These are phyloP conservation scores for Aspergillus pseudoviridinutans DNA, from an alignment of 2,329 filamentous ascomycete genomes.

Conservation along the genomic window DNA sequence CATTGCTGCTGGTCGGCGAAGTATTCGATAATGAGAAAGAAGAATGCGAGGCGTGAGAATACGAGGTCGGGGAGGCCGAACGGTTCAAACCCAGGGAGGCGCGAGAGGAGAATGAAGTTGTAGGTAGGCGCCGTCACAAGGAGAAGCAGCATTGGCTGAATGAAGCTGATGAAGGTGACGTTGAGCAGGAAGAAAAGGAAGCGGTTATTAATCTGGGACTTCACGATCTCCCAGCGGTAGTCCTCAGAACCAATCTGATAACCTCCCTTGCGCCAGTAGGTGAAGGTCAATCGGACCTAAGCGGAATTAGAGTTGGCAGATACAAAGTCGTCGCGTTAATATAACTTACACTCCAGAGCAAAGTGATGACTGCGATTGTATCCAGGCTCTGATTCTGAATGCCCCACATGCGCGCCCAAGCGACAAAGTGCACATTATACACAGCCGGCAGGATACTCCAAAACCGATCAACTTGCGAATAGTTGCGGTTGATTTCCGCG, in stretches of 20 bases:
- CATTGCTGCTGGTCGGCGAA: constrained; percentile 92
- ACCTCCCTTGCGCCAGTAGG: constrained; percentile 94
- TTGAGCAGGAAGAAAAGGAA: constrained; percentile 84
- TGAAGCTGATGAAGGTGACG: constrained; percentile 79
- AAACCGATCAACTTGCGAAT: constrained; percentile 89
- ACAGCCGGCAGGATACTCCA: constrained; percentile 88
- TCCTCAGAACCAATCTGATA: constrained; percentile 88
- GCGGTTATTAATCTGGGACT: constrained; percentile 62
- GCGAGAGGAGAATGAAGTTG: constrained; percentile 68
- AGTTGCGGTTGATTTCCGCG: constrained; percentile 87
- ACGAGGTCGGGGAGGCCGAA: constrained; percentile 58
- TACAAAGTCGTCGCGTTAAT: neutral
- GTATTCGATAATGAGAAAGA: constrained; percentile 63
- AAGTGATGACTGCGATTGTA: constrained; percentile 64
- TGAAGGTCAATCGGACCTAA: constrained; percentile 79
- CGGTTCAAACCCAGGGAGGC: constrained; percentile 52
- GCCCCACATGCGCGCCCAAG: constrained; percentile 76
- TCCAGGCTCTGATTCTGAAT: constrained; percentile 68
- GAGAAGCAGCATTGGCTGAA: constrained; percentile 78
- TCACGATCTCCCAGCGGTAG: constrained; percentile 84
- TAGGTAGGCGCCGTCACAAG: constrained; percentile 78
- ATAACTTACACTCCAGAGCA: constrained; percentile 71
- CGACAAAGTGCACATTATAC: constrained; percentile 77
- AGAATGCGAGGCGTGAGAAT: constrained; percentile 54
- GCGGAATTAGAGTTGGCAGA: constrained; percentile 14